Conservation (phyloP, 257 asterid genomes). For the Euphrasia confusa region DNA sequence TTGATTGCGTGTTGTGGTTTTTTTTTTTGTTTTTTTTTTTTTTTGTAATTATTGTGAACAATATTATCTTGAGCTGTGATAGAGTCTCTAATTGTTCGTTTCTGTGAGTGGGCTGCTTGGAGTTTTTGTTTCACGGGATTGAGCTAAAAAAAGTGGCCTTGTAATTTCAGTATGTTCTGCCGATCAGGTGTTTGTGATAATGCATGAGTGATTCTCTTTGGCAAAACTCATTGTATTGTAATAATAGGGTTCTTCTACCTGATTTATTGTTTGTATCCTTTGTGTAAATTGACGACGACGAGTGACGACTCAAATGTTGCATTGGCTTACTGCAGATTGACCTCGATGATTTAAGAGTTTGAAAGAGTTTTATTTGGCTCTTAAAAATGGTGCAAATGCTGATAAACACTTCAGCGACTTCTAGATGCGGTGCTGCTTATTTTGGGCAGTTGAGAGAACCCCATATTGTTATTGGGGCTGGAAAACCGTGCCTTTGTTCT, state of each 20-base stretch:
- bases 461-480: constrained; percentile 34
- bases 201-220: constrained; percentile 3
- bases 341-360: constrained; percentile 20
- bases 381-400: constrained; percentile 52
- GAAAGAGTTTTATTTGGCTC: constrained; percentile 20
- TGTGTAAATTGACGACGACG: background rate
- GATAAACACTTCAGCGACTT: constrained; percentile 42
- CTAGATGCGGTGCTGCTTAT: constrained; percentile 45
- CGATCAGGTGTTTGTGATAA: constrained; percentile 12
- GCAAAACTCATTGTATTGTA: constrained; percentile 12
- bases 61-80: background rate
- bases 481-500: constrained; percentile 35
- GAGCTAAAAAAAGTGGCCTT: background rate
- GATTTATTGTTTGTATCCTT: constrained; percentile 10
- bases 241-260: constrained; percentile 7
- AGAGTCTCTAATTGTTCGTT: background rate
- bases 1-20: constrained; percentile 1
- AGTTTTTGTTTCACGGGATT: constrained; percentile 18
- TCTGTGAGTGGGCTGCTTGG: constrained; percentile 11
- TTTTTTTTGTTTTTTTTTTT: background rate
- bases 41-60: background rate
- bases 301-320: background rate
- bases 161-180: background rate
- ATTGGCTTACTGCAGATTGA: constrained; percentile 26
- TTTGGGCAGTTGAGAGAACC: constrained; percentile 39